Conservation (phyloP, 768 basidiomycete genomes). For the Pisolithus marmoratus region DNA sequence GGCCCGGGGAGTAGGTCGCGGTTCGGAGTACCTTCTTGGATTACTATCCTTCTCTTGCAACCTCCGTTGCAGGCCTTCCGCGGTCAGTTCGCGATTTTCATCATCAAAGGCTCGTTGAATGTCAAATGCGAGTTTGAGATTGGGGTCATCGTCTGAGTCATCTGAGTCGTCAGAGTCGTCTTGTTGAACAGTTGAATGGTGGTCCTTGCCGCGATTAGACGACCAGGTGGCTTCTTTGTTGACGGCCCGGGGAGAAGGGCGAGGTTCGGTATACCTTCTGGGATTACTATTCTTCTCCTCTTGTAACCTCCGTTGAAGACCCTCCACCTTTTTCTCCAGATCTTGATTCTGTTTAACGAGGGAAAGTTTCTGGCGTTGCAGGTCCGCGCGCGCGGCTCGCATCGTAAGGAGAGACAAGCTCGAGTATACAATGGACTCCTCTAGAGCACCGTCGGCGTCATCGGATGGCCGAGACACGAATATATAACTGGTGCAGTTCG, state of each 20-base stretch:
- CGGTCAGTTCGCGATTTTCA: slow-evolving; percentile 34
- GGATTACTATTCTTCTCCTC: background rate
- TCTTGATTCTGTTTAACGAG: slow-evolving; percentile 15
- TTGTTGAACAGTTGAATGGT: background rate
- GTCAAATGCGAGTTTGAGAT: slow-evolving; percentile 20
- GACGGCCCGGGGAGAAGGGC: background rate
- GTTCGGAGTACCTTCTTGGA: slow-evolving; percentile 6
- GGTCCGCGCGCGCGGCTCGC: slow-evolving; percentile 35
- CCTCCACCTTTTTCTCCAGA: slow-evolving; percentile 21
- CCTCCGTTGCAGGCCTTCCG: slow-evolving; percentile 7
- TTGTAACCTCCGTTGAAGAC: slow-evolving; percentile 9
- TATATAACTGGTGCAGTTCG: slow-evolving; percentile 49
- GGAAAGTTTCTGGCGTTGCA: slow-evolving; percentile 26
- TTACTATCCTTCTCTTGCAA: slow-evolving; percentile 1
- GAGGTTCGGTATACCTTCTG: slow-evolving; percentile 6
- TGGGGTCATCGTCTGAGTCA: background rate
- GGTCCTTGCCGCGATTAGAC: background rate
- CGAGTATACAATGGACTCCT: slow-evolving; percentile 37
- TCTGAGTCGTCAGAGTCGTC: background rate
- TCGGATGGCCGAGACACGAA: slow-evolving; percentile 34
- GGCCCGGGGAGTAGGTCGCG: background rate
- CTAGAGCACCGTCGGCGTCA: slow-evolving; percentile 13
- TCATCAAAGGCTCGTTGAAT: slow-evolving; percentile 36
- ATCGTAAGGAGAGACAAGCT: slow-evolving; percentile 43
- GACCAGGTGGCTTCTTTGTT: background rate